A percentile compares a stretch with the other conserved stretches of the same genome.
Conservation (phyloP, 2,329 filamentous ascomycete species). For the Colletotrichum sp. region DNA sequence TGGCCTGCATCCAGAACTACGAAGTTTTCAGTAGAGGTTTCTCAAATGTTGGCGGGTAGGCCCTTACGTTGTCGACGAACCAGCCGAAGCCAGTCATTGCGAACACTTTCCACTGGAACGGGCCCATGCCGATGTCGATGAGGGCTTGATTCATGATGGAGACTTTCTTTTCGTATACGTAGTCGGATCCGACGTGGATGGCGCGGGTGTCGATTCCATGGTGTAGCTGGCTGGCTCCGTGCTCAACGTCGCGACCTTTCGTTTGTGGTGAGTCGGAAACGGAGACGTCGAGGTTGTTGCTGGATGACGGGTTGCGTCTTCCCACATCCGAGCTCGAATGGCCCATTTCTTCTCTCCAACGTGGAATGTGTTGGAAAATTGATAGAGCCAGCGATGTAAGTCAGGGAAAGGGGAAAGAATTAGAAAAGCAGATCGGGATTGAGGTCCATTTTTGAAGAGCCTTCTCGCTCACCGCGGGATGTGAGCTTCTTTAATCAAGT, state of each 20-base stretch:
- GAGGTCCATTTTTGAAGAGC: neutral
- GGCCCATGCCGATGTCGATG: slow-evolving; percentile 27
- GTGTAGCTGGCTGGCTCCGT: neutral
- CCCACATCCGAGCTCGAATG: neutral
- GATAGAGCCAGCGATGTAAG: too few species aligned
- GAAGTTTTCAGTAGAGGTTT: too few species aligned
- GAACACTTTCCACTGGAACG: slow-evolving; percentile 23
- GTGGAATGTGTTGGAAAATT: too few species aligned
- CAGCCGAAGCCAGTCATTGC: slow-evolving; percentile 29
- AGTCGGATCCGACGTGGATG: slow-evolving; percentile 16
- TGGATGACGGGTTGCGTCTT: neutral
- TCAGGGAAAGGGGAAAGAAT: neutral
- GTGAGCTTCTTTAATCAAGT: neutral
- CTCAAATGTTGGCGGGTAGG: too few species aligned
- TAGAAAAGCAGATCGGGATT: neutral
- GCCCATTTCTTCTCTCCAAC: neutral
- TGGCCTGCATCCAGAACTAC: slow-evolving; percentile 32
- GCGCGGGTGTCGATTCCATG: slow-evolving; percentile 25
- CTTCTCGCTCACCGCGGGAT: neutral
- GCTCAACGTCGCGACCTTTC: neutral
- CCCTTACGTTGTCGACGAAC: slow-evolving; percentile 27
- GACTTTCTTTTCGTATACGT: slow-evolving; percentile 26
- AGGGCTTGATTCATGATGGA: slow-evolving; percentile 28
- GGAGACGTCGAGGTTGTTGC: neutral
- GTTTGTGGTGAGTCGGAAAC: neutral